These are phyloP conservation scores for Fusarium avenaceum DNA, from an alignment of 2,329 filamentous ascomycete genomes.

Conservation along the genomic window DNA sequence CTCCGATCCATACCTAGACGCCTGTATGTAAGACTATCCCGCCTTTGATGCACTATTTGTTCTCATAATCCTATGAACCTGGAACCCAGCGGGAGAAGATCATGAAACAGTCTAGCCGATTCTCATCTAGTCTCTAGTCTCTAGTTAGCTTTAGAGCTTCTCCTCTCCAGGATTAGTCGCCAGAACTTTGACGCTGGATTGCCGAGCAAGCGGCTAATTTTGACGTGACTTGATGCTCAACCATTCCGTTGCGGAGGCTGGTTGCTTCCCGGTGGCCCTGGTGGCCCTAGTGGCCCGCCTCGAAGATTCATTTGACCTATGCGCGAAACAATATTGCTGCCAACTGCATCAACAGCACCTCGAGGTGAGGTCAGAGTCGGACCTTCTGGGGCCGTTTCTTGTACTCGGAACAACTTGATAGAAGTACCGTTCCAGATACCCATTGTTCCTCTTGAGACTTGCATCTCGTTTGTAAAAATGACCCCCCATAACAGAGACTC, in stretches of 20 bases:
- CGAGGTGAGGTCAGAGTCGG: slow-evolving; percentile 87
- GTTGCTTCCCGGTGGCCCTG: slow-evolving; percentile 48
- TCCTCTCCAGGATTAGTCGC: slow-evolving; percentile 17
- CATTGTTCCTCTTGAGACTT: slow-evolving; percentile 85
- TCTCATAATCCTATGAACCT: slow-evolving; percentile 21
- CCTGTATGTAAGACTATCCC: slow-evolving; percentile 24
- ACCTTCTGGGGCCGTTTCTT: slow-evolving; percentile 83
- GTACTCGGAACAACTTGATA: slow-evolving; percentile 90
- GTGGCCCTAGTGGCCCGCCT: slow-evolving; percentile 55
- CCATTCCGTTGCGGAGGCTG: slow-evolving; percentile 36
- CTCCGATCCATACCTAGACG: slow-evolving; percentile 31
- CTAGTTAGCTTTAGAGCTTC: slow-evolving; percentile 5
- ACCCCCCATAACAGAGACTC: slow-evolving; percentile 95
- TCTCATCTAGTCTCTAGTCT: slow-evolving; percentile 21
- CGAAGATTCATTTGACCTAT: slow-evolving; percentile 85
- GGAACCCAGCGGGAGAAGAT: slow-evolving; percentile 13
- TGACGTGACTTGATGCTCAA: slow-evolving; percentile 16
- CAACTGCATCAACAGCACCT: slow-evolving; percentile 93
- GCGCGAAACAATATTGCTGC: slow-evolving; percentile 87
- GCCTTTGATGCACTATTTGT: slow-evolving; percentile 13
- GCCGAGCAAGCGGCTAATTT: slow-evolving; percentile 2
- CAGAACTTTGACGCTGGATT: slow-evolving; percentile 9
- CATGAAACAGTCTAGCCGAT: slow-evolving; percentile 28
- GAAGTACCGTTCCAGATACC: slow-evolving; percentile 94
- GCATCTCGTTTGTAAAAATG: slow-evolving; percentile 91